Base-by-base conservation (phyloP, 352 stramenopile genomes). In the Pythium oligandrum region DNA sequence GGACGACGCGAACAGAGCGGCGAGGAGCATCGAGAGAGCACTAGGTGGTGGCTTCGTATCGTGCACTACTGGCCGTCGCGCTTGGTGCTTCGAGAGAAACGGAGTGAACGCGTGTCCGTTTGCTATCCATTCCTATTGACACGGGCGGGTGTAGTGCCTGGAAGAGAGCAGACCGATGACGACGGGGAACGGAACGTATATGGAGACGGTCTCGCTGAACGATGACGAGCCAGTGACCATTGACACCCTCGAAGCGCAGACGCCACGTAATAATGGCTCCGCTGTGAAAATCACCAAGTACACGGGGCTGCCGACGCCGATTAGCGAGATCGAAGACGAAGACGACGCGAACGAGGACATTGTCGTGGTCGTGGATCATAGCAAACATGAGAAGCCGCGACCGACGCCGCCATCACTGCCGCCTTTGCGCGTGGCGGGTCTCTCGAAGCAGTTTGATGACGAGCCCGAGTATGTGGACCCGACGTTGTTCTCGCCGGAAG, bases 171-270 rank as follows among this genome's bases (percentile, higher is more conserved):
- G 17, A 26, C 17, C 17, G 38, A 79, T 74, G 64, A 66, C 65
- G 32, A 74, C 64, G 45, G 47, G 64, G 3, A 65, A 61, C 31
- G 62, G 69, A 32, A 72, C 12, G 38, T 88, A 74, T 53, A 71
- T 91, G 48, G 78, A 91, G 58, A 91, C 78, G 2, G 80, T 91
- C 35, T 89, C 78, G 36, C 64, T 89, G 39, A 88, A 86, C 55
- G 80, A 91, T 46, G 80, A 90, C 53, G 56, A 61, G 30, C 10
- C 52, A 33, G 30, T 37, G 46, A 54, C 78, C 45, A 57, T 86
- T 33, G 77, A 82, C 53, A 63, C 51, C 49, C 48, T 88, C 31
- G 77, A 87, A 51, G 53, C 71, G 40, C 75, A 86, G 32, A 71
- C 78, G 30, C 48, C 61, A n/a, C 17, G 17, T 26, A 26, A 26